Conservation (phyloP, 176 grass and related monocot species). For the Guadua angustifolia region DNA sequence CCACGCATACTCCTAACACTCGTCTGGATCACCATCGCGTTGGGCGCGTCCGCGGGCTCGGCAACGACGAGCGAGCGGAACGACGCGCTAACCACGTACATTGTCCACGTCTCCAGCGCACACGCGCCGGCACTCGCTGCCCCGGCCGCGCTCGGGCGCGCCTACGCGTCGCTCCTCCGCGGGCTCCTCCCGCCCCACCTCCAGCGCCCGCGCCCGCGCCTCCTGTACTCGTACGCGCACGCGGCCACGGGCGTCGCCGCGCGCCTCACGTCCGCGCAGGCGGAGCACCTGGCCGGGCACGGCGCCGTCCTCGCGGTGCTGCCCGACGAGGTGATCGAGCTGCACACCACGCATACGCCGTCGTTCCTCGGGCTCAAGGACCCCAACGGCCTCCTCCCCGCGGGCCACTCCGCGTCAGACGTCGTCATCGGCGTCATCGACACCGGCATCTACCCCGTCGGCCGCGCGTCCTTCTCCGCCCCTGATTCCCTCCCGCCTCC, state of each 20-base stretch:
- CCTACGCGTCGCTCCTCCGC: neutral
- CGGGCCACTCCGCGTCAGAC: neutral
- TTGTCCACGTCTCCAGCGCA: neutral
- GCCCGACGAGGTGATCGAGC: conserved; percentile 33
- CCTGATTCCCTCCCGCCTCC: neutral
- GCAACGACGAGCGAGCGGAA: neutral
- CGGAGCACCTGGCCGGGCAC: conserved; percentile 4
- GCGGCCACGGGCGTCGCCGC: conserved; percentile 48
- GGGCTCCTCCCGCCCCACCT: neutral
- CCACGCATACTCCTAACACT: neutral
- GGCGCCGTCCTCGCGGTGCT: conserved; percentile 42
- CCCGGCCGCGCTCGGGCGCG: neutral
- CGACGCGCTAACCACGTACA: neutral
- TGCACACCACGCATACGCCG: conserved; percentile 49
- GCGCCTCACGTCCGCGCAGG: conserved; percentile 27
- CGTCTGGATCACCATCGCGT: neutral
- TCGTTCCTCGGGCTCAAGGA: neutral
- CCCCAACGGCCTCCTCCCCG: too few species aligned
- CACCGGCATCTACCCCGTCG: conserved; percentile 45
- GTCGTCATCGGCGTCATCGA: conserved; percentile 51
- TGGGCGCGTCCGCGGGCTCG: neutral
- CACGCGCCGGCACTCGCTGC: neutral
- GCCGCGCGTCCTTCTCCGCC: neutral
- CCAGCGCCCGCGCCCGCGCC: neutral
- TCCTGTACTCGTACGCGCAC: neutral